Conservation (phyloP, 352 stramenopile genomes). For the Phytopythium helicoides region DNA sequence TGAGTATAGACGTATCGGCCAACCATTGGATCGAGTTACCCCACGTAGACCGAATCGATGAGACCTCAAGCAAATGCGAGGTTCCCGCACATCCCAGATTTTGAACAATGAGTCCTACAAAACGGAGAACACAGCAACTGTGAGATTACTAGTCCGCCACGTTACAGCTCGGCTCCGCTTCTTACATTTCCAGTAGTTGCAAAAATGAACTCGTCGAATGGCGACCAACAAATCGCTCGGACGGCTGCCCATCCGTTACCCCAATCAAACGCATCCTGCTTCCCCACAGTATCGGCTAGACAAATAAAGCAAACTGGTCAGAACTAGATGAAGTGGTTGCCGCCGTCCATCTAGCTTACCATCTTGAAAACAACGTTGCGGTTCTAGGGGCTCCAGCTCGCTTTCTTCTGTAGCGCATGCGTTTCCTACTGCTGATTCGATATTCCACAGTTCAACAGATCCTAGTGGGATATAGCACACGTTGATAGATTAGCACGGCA, state of each 20-base stretch:
- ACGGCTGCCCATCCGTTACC: constrained; percentile 81
- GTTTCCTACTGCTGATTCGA: constrained; percentile 27
- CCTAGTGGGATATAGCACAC: constrained; percentile 23
- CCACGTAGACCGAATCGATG: constrained; percentile 85
- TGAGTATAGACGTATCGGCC: constrained; percentile 66
- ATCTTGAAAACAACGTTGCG: constrained; percentile 77
- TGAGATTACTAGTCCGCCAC: not conserved
- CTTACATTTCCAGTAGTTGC: constrained; percentile 82
- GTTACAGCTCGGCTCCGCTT: not conserved
- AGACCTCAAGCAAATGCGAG: constrained; percentile 69
- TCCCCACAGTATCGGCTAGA: constrained; percentile 73
- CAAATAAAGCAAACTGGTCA: not conserved
- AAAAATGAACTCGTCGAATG: constrained; percentile 84
- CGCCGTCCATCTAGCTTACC: constrained; percentile 22
- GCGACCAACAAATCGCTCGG: constrained; percentile 74
- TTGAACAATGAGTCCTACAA: constrained; percentile 78
- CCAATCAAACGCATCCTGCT: constrained; percentile 84
- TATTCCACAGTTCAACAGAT: constrained; percentile 77
- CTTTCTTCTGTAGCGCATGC: not conserved
- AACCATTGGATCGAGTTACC: constrained; percentile 77
- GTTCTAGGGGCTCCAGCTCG: constrained; percentile 39
- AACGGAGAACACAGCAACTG: not conserved
- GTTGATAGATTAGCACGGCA: too few species aligned
- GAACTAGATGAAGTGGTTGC: too few species aligned
- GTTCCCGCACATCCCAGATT: constrained; percentile 82